Evolutionary conservation across 345 rosid species (phyloP).

Genomic region (Kandelia obovata): DNA sequence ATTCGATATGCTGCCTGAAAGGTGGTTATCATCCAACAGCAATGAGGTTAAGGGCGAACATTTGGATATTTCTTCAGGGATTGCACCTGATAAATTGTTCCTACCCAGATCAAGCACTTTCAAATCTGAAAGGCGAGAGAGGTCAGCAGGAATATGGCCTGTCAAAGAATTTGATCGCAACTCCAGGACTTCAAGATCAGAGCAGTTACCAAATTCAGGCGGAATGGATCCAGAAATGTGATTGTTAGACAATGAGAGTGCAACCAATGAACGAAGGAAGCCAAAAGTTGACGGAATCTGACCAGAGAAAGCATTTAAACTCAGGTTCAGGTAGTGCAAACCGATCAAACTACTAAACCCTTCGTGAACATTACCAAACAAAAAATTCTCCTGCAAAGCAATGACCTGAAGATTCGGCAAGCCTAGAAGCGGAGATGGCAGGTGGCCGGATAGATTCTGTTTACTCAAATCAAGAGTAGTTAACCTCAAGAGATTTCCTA

Average conservation of each 20-base stretch:
- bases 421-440: constrained; percentile 75
- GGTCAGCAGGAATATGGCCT: constrained; percentile 68
- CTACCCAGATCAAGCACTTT: constrained; percentile 61
- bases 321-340: constrained; percentile 64
- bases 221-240: constrained; percentile 63
- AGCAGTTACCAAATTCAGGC: constrained; percentile 76
- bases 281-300: constrained; percentile 66
- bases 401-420: constrained; percentile 80
- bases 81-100: constrained; percentile 66
- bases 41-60: constrained; percentile 48
- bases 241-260: constrained; percentile 71
- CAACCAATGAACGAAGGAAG: constrained; percentile 57
- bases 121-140: constrained; percentile 52
- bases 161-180: constrained; percentile 53
- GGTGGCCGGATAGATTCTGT: constrained; percentile 27
- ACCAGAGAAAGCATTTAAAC: constrained; percentile 64
- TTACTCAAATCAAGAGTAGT: constrained; percentile 31
- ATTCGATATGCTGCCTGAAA: constrained; percentile 65
- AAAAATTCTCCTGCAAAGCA: constrained; percentile 75
- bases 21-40: constrained; percentile 56
- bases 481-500: constrained; percentile 27
- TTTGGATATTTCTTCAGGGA: constrained; percentile 52
- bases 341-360: constrained; percentile 87
- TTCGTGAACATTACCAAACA: constrained; percentile 71
- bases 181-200: constrained; percentile 76